A percentile compares a stretch with the other conserved stretches of the same genome.
Conservation (phyloP, 345 rosid species). For the Bruguiera gymnorhiza region DNA sequence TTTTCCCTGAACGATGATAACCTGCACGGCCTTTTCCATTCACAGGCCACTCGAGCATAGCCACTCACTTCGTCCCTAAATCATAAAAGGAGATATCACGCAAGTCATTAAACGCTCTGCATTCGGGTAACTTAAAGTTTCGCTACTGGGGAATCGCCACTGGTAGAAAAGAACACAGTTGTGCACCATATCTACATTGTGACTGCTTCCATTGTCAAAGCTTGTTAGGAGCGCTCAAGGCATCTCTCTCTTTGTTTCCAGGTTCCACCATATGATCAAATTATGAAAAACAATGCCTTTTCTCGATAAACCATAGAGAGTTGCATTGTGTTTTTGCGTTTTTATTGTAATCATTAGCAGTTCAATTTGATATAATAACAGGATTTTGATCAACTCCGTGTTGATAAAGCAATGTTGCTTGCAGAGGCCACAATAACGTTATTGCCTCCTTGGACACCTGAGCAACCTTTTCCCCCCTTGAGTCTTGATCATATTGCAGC, state of each 20-base stretch:
- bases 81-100: conserved; percentile 16
- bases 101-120: conserved; percentile 16
- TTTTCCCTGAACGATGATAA: background rate
- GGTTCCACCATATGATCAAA: background rate
- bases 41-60: conserved; percentile 5
- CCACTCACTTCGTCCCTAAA: background rate
- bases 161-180: conserved; percentile 21
- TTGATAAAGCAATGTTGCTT: no score
- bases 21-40: conserved; percentile 11
- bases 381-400: no score
- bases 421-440: no score
- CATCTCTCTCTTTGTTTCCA: background rate
- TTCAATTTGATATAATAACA: no score
- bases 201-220: conserved; percentile 21
- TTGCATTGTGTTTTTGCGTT: no score
- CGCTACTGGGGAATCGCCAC: conserved; percentile 1
- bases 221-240: background rate
- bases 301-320: background rate
- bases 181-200: conserved; percentile 26
- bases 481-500: no score
- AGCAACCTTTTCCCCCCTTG: no score
- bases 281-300: background rate
- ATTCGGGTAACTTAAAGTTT: conserved; percentile 23
- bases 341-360: no score
- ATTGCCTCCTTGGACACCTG: no score